Percentiles rank a stretch among this genome's conserved stretches.
Conservation (phyloP, 345 rosid genomes). For the Ceriops decandra region DNA sequence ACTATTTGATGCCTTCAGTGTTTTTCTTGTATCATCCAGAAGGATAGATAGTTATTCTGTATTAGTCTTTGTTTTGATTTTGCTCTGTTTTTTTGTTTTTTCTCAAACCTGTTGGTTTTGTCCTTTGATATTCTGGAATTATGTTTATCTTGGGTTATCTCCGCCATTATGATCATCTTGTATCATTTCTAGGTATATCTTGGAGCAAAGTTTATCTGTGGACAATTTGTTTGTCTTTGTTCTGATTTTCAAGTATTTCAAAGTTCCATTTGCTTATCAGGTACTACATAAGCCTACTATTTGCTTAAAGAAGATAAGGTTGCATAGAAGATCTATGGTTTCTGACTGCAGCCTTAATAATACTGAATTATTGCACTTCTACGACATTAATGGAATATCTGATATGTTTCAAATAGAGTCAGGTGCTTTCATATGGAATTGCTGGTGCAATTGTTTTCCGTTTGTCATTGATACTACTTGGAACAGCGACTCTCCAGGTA, state of each 20-base stretch:
- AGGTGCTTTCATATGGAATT: constrained; percentile 84
- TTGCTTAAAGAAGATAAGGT: constrained; percentile 1
- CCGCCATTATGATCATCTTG: constrained; percentile 10
- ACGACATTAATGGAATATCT: constrained; percentile 14
- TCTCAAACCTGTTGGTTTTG: too few relatives aligned
- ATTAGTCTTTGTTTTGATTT: too few relatives aligned
- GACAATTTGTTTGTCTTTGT: constrained; percentile 95
- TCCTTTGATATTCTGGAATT: neutral
- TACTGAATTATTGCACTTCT: constrained; percentile 1
- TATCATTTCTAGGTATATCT: constrained; percentile 61
- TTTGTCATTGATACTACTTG: constrained; percentile 66
- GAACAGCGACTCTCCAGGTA: constrained; percentile 94
- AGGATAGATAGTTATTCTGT: too few relatives aligned
- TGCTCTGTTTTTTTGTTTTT: too few relatives aligned
- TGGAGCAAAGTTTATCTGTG: constrained; percentile 98
- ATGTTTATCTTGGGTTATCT: constrained; percentile 1
- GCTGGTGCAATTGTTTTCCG: constrained; percentile 90
- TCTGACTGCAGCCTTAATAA: too few relatives aligned
- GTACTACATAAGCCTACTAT: constrained; percentile 33
- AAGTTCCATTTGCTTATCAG: constrained; percentile 88
- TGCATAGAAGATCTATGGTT: neutral
- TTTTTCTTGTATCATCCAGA: too few relatives aligned
- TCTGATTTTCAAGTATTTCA: constrained; percentile 86
- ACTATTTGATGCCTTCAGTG: too few relatives aligned
- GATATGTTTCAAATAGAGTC: constrained; percentile 46